A percentile compares a stretch with the other conserved stretches of the same genome.
These are phyloP conservation scores for Cucumis hystrix DNA, from an alignment of 306 rosid genomes.

Conservation along the genomic window DNA sequence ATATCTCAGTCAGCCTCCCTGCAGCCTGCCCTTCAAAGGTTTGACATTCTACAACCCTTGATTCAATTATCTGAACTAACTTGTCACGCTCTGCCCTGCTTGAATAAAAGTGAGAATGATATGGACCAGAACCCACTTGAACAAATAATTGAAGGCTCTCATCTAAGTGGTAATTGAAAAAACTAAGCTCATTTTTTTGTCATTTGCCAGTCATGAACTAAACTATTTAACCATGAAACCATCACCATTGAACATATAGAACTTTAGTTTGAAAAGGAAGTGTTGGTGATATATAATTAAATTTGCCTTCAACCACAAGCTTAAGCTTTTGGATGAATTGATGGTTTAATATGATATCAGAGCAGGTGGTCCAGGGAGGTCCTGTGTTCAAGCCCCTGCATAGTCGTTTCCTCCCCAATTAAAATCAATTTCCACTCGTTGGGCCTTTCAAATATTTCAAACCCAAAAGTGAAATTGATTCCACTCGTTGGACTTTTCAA, in stretches of 20 bases:
- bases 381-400: no score
- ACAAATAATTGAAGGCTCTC: background rate
- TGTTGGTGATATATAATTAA: no score
- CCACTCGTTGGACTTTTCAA: no score
- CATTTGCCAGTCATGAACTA: background rate
- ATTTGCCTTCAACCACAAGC: no score
- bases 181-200: background rate
- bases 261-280: background rate
- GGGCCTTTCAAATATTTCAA: no score
- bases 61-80: slow-evolving; percentile 51
- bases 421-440: no score
- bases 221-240: background rate
- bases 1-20: slow-evolving; percentile 31
- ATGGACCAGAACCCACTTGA: slow-evolving; percentile 4
- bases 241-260: background rate
- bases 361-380: no score
- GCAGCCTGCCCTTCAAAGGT: slow-evolving; percentile 22
- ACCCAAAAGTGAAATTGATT: no score
- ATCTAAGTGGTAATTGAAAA: background rate
- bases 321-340: no score
- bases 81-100: slow-evolving; percentile 81
- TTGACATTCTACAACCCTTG: slow-evolving; percentile 58
- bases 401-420: no score
- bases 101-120: slow-evolving; percentile 22
- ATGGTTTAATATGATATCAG: no score